Evolutionary conservation across 75 land plant species (phyloP).

Genomic region (Azolla pinnata): DNA sequence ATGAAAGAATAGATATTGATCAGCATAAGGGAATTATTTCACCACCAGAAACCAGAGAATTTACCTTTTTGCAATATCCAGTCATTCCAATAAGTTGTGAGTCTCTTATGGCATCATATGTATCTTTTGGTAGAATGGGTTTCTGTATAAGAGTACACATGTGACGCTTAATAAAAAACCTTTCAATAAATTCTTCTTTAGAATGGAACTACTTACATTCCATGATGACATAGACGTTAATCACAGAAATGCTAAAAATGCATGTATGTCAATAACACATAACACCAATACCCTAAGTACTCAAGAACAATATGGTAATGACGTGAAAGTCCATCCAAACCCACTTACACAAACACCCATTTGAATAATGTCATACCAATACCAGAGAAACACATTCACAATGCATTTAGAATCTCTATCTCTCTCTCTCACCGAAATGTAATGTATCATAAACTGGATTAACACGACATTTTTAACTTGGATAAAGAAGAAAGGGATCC

Average conservation of each 20-base stretch:
- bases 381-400: constrained; percentile 2
- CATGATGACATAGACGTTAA: too few species aligned
- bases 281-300: too few species aligned
- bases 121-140: constrained; percentile 47
- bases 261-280: too few species aligned
- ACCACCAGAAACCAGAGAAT: neutral
- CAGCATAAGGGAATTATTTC: too few species aligned
- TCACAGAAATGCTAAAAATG: too few species aligned
- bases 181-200: constrained; percentile 7
- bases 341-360: too few species aligned
- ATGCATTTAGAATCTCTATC: neutral
- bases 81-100: constrained; percentile 57
- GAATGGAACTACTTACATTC: too few species aligned
- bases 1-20: neutral
- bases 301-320: too few species aligned
- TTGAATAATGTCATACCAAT: too few species aligned
- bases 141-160: constrained; percentile 29
- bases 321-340: too few species aligned
- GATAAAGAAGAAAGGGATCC: neutral
- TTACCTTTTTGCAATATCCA: constrained; percentile 63
- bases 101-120: constrained; percentile 28
- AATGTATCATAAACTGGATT: too few species aligned
- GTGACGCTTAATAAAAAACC: neutral
- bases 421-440: neutral
- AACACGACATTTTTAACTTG: neutral